A percentile compares a stretch with the other conserved stretches of the same genome.
Conservation (phyloP, 2,329 filamentous ascomycete genomes). For the Pseudogymnoascus sp. region DNA sequence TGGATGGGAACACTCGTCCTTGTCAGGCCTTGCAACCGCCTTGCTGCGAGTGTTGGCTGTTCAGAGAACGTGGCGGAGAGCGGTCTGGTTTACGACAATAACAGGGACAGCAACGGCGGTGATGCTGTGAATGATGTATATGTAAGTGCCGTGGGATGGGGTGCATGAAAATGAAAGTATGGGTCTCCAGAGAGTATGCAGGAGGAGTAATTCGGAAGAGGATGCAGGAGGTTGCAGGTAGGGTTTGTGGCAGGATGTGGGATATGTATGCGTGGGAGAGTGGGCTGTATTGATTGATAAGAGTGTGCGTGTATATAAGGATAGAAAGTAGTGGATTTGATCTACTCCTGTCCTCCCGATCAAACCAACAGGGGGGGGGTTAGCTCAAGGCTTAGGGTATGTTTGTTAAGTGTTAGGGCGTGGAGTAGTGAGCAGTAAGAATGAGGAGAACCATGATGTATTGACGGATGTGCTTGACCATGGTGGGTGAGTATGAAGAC, state of each 20-base stretch:
- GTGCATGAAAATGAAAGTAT: slow-evolving; percentile 3
- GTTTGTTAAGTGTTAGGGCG: background rate
- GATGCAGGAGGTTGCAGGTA: slow-evolving; percentile 1
- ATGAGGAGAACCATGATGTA: background rate
- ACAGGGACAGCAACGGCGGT: background rate
- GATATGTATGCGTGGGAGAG: background rate
- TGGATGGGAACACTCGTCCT: slow-evolving; percentile 1
- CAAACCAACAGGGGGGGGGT: background rate
- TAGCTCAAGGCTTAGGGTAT: background rate
- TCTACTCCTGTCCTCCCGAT: background rate
- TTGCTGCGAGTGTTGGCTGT: background rate
- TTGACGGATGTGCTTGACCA: background rate
- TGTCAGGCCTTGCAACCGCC: background rate
- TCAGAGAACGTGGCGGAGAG: background rate
- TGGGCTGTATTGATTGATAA: background rate
- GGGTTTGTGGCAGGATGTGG: background rate
- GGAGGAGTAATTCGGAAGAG: background rate
- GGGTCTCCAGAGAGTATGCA: slow-evolving; percentile 1
- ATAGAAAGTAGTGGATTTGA: background rate
- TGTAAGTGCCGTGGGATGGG: slow-evolving; percentile 2
- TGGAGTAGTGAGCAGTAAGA: background rate
- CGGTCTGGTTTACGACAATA: background rate
- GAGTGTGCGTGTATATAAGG: background rate
- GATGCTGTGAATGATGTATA: background rate
- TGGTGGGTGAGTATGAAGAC: background rate